Percentiles rank a stretch among this genome's conserved stretches.
Evolutionary conservation across 1,284 basidiomycete genomes (phyloP).

Genomic region (Ceratobasidium papillatum): DNA sequence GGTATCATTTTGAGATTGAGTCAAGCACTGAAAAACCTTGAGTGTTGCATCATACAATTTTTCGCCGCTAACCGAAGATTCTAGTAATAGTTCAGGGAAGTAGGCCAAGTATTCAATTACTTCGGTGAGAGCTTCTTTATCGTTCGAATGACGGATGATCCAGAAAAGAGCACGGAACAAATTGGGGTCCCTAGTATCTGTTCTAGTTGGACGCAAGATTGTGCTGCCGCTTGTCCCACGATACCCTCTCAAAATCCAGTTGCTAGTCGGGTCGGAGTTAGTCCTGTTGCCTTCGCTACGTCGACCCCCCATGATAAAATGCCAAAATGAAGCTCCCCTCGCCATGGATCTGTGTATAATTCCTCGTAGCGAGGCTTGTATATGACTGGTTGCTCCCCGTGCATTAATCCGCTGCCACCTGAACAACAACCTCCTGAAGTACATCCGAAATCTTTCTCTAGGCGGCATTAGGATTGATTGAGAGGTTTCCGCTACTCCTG

Average conservation of each 20-base stretch:
- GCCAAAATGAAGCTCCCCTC: background rate
- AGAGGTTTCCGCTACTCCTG: background rate
- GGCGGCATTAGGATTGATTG: background rate
- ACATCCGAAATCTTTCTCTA: background rate
- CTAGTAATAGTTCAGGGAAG: background rate
- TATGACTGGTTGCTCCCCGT: background rate
- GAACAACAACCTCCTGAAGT: background rate
- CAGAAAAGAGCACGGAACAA: background rate
- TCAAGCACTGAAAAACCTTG: background rate
- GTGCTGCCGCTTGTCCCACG: background rate
- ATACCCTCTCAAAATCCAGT: background rate
- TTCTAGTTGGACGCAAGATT: too few species aligned
- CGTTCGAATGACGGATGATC: background rate
- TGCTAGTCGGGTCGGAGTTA: background rate
- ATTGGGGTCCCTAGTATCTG: background rate
- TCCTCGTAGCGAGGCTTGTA: background rate
- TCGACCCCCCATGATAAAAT: background rate
- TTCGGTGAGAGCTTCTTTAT: background rate
- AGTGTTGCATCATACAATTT: background rate
- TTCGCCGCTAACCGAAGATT: background rate
- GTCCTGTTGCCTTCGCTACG: background rate
- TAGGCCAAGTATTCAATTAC: background rate
- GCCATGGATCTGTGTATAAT: background rate
- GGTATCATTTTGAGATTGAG: slow-evolving; percentile 1
- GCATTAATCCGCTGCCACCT: background rate